phyloP scores from a whole-genome alignment of 2,329 filamentous ascomycete species.

The Cladophialophora immunda region DNA sequence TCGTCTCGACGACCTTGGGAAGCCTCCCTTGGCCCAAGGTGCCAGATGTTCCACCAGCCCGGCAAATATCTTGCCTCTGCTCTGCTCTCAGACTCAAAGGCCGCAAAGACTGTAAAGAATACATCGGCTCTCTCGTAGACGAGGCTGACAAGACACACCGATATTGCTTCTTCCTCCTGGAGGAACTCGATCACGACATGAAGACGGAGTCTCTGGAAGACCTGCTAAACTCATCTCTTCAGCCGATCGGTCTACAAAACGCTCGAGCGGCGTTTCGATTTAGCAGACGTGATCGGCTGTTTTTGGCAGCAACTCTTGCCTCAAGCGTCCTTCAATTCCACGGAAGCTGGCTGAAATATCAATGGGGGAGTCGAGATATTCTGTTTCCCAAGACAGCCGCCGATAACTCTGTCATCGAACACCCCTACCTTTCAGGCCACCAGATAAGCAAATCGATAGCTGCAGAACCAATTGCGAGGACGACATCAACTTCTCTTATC shows the following conservation, averaged over 20 bases:
- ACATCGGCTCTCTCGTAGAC: slow-evolving; percentile 17
- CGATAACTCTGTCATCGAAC: slow-evolving; percentile 5
- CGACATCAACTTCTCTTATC: slow-evolving; percentile 24
- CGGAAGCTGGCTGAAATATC: slow-evolving; percentile 23
- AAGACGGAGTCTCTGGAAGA: slow-evolving; percentile 16
- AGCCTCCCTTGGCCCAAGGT: slow-evolving; percentile 12
- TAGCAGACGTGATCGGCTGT: slow-evolving; percentile 28
- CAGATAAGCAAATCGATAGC: neutral
- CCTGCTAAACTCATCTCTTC: neutral
- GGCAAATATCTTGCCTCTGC: slow-evolving; percentile 18
- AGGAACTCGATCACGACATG: slow-evolving; percentile 4
- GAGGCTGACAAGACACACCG: slow-evolving; percentile 2
- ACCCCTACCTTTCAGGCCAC: slow-evolving; percentile 19
- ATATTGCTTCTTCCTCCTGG: slow-evolving; percentile 12
- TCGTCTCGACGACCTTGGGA: neutral
- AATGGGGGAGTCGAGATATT: slow-evolving; percentile 28
- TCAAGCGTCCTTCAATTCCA: slow-evolving; percentile 27
- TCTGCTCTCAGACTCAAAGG: slow-evolving; percentile 3
- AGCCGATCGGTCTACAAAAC: neutral
- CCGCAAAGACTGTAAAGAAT: neutral
- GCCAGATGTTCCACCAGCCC: neutral
- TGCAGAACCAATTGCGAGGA: neutral
- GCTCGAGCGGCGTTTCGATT: neutral
- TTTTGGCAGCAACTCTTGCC: slow-evolving; percentile 27
- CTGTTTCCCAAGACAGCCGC: slow-evolving; percentile 15